These are phyloP conservation scores for Salix dunnii DNA, from an alignment of 345 rosid genomes.

Conservation along the genomic window DNA sequence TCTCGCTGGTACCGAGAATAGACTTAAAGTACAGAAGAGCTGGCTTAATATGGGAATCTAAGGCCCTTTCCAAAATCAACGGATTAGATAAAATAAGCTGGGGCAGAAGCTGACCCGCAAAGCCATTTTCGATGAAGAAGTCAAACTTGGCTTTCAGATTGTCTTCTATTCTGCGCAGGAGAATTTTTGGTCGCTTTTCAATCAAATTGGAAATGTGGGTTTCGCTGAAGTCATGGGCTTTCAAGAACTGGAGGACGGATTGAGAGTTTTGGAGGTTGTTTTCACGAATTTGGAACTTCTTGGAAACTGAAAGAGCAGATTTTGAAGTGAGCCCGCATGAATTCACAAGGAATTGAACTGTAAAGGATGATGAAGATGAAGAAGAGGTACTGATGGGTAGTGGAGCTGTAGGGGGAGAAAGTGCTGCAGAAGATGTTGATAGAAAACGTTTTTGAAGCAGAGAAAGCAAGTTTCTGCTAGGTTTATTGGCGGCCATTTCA, in stretches of 20 bases:
- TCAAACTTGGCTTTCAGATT: slow-evolving; percentile 23
- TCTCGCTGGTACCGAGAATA: slow-evolving; percentile 6
- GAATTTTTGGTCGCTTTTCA: slow-evolving; percentile 7
- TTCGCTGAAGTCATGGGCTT: slow-evolving; percentile 13
- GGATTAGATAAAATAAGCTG: slow-evolving; percentile 18
- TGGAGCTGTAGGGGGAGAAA: not conserved
- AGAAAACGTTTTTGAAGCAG: too few relatives aligned
- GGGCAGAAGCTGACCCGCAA: slow-evolving; percentile 16
- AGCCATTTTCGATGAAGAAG: slow-evolving; percentile 14
- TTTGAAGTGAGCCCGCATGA: not conserved
- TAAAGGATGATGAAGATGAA: too few relatives aligned
- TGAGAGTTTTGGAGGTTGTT: too few relatives aligned
- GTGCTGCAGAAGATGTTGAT: too few relatives aligned
- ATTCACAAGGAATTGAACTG: too few relatives aligned
- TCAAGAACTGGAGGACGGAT: not conserved
- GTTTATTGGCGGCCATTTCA: too few relatives aligned
- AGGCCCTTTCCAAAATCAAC: slow-evolving; percentile 5
- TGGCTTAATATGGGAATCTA: slow-evolving; percentile 20
- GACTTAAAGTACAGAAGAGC: slow-evolving; percentile 12
- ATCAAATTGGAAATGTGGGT: slow-evolving; percentile 21
- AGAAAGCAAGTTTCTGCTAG: too few relatives aligned
- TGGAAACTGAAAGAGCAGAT: not conserved
- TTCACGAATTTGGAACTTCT: not conserved
- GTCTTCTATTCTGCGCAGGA: not conserved
- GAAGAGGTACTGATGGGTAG: too few relatives aligned